Evolutionary conservation across 2,329 filamentous ascomycete species (phyloP).

Genomic region (Paraphaeosphaeria minitans): DNA sequence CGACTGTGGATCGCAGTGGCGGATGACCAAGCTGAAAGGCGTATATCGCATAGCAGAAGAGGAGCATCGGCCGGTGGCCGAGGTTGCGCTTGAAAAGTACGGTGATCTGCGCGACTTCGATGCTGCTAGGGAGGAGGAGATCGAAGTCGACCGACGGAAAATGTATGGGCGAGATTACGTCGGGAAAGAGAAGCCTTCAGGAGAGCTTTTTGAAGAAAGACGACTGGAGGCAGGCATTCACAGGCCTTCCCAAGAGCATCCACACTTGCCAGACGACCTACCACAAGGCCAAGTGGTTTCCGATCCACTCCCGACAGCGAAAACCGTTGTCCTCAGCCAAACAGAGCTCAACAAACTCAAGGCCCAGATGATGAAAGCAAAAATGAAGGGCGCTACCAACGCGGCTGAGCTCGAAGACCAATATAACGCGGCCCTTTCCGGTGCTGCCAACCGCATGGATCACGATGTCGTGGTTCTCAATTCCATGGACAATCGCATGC

Average conservation of each 20-base stretch:
- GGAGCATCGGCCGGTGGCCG: constrained; percentile 73
- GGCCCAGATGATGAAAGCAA: constrained; percentile 95
- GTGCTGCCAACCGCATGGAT: constrained; percentile 61
- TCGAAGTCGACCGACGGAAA: constrained; percentile 82
- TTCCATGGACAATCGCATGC: constrained; percentile 86
- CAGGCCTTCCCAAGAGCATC: constrained; percentile 32
- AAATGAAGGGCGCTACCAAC: constrained; percentile 77
- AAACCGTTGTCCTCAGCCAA: constrained; percentile 67
- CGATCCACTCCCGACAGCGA: constrained; percentile 56
- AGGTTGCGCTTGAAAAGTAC: constrained; percentile 81
- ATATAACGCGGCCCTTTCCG: constrained; percentile 76
- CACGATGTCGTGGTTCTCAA: constrained; percentile 78
- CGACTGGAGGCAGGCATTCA: constrained; percentile 63
- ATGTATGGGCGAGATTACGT: constrained; percentile 86
- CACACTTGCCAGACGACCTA: constrained; percentile 37
- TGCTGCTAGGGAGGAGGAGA: constrained; percentile 88
- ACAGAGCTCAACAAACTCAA: constrained; percentile 86
- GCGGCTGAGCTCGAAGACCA: constrained; percentile 78
- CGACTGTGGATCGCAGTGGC: constrained; percentile 88
- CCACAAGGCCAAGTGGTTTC: constrained; percentile 64
- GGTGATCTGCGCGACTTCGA: constrained; percentile 85
- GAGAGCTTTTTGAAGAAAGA: constrained; percentile 82
- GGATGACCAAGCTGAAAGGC: constrained; percentile 91
- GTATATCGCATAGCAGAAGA: constrained; percentile 83
- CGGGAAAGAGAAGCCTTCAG: constrained; percentile 83